These are phyloP conservation scores for Calvatia gigantea DNA, from an alignment of 768 basidiomycete species.

Conservation along the genomic window DNA sequence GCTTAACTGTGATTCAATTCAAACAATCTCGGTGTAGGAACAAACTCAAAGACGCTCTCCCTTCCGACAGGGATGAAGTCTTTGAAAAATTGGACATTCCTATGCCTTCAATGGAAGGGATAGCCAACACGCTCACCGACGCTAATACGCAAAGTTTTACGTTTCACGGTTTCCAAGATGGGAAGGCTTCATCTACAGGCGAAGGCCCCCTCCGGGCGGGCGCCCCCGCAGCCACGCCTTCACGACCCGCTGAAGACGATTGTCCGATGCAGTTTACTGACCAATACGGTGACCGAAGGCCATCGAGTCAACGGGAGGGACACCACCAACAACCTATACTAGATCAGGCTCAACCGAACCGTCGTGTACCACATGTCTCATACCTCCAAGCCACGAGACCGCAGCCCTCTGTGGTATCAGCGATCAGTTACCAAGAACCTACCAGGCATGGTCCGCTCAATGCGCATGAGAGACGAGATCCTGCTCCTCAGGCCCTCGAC, in stretches of 20 bases:
- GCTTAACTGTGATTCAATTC: neutral
- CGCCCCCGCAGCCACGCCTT: no score
- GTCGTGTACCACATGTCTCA: neutral
- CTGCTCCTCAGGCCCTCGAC: neutral
- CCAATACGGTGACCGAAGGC: neutral
- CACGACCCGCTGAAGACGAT: neutral
- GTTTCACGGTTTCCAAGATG: neutral
- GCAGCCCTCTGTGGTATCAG: neutral
- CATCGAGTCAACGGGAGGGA: neutral
- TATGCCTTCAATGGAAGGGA: neutral
- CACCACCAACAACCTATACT: neutral
- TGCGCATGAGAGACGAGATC: neutral
- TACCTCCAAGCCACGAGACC: neutral
- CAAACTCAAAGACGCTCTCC: conserved; percentile 6
- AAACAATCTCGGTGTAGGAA: neutral
- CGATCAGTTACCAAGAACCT: neutral
- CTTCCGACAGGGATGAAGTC: neutral
- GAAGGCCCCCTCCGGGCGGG: neutral
- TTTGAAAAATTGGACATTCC: conserved; percentile 5
- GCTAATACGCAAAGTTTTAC: neutral
- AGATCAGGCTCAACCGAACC: neutral
- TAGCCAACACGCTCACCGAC: neutral
- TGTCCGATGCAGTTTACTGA: neutral
- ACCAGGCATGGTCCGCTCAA: neutral
- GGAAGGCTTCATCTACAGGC: neutral